Base-by-base conservation (phyloP, 208 protist species). In the Wallacemonas rigidus region DNA sequence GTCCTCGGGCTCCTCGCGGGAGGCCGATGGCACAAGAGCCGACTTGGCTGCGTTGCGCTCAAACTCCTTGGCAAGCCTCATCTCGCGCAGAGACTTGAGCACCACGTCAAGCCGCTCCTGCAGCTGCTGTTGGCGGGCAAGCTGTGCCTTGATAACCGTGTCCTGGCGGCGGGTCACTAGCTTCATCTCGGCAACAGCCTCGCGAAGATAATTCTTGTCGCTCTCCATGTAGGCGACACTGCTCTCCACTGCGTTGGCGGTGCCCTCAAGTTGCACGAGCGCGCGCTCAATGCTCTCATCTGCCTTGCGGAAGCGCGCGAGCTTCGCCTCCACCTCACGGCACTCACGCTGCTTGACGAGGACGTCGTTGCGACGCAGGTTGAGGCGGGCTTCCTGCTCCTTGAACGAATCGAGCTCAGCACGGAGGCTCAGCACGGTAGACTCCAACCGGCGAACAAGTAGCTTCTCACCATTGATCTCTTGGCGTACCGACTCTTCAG, bases 11-110 rank as follows among this genome's bases (percentile, higher is more conserved):
- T 94, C 92, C 60, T 93, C 86, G 56, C 86, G 83, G 12, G 79
- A 84, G 26, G 80, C 85, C 43, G 86, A 87, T 17, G 88, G 87
- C 70, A 93, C 89, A 47, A 94, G 69, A 8, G 87, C 88, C 12
- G 88, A 88, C 74, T 91, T 93, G 40, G 82, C 77, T 9, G 87
- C 79, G 67, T 92, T 86, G 54, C 83, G 83, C 67, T 92, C 82
- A 51, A 91, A 96, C 68, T 92, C 88, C 68, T 90, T 87, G 5
- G 82, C 81, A 41, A 97, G 68, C 53, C 86, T 87, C 86, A 97
- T 91, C 60, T 95, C 93, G 2, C 75, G 76, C 47, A 97, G 76
- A 38, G 90, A 85, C 70, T 81, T 86, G 47, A 89, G 83, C 45
- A 96, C 82, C 17, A 70, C 81, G 41, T 96, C 82, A 44, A 95